phyloP scores from a whole-genome alignment of 371 early-diverging fungal genomes.

The Zychaea mexicana region DNA sequence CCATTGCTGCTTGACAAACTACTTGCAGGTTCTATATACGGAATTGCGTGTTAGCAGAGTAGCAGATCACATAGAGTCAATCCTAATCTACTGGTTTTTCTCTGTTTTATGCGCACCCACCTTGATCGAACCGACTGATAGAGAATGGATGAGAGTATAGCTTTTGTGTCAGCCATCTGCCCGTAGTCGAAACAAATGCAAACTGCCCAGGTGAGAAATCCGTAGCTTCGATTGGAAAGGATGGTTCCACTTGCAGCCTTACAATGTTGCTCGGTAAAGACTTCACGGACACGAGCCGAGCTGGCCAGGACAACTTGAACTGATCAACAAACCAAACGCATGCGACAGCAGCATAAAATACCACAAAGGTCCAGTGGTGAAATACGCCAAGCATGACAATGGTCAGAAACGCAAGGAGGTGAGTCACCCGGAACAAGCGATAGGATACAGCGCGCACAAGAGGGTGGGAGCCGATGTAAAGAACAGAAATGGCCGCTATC shows the following conservation, averaged over 20 bases:
- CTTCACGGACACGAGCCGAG: slow-evolving; percentile 14
- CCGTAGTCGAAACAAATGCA: slow-evolving; percentile 23
- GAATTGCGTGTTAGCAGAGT: not conserved
- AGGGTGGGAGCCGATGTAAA: slow-evolving; percentile 35
- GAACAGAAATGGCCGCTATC: slow-evolving; percentile 9
- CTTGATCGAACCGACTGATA: slow-evolving; percentile 28
- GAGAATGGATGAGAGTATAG: slow-evolving; percentile 40
- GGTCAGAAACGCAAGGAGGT: slow-evolving; percentile 21
- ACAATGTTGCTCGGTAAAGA: slow-evolving; percentile 29
- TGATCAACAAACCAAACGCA: slow-evolving; percentile 38
- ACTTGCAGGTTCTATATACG: not conserved
- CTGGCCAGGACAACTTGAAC: slow-evolving; percentile 10
- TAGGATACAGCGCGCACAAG: slow-evolving; percentile 33
- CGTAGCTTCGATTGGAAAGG: slow-evolving; percentile 3
- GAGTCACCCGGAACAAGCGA: slow-evolving; percentile 36
- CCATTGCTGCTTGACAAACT: not conserved
- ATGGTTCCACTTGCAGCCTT: slow-evolving; percentile 19
- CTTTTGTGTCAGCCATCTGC: slow-evolving; percentile 6
- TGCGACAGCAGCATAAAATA: slow-evolving; percentile 29
- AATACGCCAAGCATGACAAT: slow-evolving; percentile 23
- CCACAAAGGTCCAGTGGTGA: slow-evolving; percentile 37
- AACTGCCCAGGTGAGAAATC: slow-evolving; percentile 31
- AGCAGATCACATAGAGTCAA: not conserved
- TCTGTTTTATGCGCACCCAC: slow-evolving; percentile 2
- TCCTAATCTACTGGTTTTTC: not conserved